Conservation (phyloP, 106 monocot genomes). For the Hemerocallis citrina region DNA sequence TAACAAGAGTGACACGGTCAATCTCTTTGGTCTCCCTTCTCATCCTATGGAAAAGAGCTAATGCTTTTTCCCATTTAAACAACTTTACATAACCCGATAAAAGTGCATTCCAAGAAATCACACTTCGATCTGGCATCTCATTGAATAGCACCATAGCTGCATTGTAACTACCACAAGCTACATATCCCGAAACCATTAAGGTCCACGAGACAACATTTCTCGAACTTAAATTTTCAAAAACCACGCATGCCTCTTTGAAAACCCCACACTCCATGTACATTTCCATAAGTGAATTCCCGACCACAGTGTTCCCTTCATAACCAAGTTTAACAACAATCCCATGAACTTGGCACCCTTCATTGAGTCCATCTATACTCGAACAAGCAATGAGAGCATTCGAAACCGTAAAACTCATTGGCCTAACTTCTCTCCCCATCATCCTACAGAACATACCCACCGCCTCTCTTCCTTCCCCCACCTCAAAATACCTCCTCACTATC, state of each 20-base stretch:
- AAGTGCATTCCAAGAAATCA: slow-evolving; percentile 81
- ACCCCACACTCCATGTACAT: slow-evolving; percentile 73
- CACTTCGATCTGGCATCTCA: slow-evolving; percentile 49
- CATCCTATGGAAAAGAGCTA: slow-evolving; percentile 53
- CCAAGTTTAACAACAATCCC: slow-evolving; percentile 36
- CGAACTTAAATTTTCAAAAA: slow-evolving; percentile 29
- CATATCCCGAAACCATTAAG: slow-evolving; percentile 53
- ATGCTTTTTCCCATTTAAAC: slow-evolving; percentile 40
- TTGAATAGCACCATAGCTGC: slow-evolving; percentile 49
- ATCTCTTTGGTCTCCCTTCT: slow-evolving; percentile 24
- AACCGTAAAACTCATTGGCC: slow-evolving; percentile 56
- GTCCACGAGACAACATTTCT: slow-evolving; percentile 60
- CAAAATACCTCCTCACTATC: slow-evolving; percentile 70
- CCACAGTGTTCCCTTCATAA: slow-evolving; percentile 26
- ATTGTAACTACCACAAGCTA: slow-evolving; percentile 32
- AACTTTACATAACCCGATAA: slow-evolving; percentile 46
- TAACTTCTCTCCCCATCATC: slow-evolving; percentile 36
- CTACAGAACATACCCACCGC: slow-evolving; percentile 55
- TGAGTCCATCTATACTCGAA: slow-evolving; percentile 18
- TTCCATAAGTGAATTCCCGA: slow-evolving; percentile 46
- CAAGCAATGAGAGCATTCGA: slow-evolving; percentile 64
- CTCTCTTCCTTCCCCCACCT: slow-evolving; percentile 25
- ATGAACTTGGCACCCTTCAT: slow-evolving; percentile 53
- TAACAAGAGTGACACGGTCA: slow-evolving; percentile 40
- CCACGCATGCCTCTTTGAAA: slow-evolving; percentile 37